A percentile compares a stretch with the other conserved stretches of the same genome.
Evolutionary conservation across 192 early-diverging fungal genomes (phyloP).

Genomic region (Coemansia sp.): DNA sequence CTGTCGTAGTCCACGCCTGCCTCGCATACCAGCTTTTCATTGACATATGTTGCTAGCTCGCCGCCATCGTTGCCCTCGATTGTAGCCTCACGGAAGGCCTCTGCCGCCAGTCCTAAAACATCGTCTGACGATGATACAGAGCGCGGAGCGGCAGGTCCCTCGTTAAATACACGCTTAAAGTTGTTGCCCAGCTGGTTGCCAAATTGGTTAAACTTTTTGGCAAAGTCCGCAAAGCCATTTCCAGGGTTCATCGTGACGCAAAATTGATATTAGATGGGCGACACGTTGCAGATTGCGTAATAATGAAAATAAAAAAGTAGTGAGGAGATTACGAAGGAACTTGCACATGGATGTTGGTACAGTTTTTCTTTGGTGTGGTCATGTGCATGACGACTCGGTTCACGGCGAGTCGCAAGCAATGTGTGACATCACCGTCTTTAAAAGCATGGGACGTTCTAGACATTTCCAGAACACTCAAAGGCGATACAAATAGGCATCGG

Average conservation of each 20-base stretch:
- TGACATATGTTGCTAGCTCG: constrained; percentile 55
- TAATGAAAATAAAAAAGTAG: neutral
- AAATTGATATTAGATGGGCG: neutral
- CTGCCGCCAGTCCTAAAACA: constrained; percentile 52
- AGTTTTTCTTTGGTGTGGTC: neutral
- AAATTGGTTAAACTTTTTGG: constrained; percentile 52
- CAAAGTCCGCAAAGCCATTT: constrained; percentile 55
- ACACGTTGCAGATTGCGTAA: too few relatives aligned
- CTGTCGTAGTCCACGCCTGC: constrained; percentile 83
- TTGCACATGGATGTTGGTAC: neutral
- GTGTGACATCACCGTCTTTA: neutral
- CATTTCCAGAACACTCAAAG: too few relatives aligned
- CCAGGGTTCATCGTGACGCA: constrained; percentile 22
- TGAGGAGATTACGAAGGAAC: neutral
- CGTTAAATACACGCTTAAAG: constrained; percentile 52
- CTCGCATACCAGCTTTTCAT: constrained; percentile 55
- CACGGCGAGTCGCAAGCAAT: neutral
- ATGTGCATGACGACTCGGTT: neutral
- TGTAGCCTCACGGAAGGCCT: constrained; percentile 56
- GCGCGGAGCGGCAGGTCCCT: constrained; percentile 25
- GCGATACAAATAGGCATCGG: too few relatives aligned
- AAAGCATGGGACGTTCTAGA: too few relatives aligned
- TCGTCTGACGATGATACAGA: constrained; percentile 45
- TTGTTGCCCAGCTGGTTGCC: constrained; percentile 51
- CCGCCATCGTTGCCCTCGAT: constrained; percentile 58